These are phyloP conservation scores for Hemileccinum impolitum DNA, from an alignment of 768 basidiomycete species.

Conservation along the genomic window DNA sequence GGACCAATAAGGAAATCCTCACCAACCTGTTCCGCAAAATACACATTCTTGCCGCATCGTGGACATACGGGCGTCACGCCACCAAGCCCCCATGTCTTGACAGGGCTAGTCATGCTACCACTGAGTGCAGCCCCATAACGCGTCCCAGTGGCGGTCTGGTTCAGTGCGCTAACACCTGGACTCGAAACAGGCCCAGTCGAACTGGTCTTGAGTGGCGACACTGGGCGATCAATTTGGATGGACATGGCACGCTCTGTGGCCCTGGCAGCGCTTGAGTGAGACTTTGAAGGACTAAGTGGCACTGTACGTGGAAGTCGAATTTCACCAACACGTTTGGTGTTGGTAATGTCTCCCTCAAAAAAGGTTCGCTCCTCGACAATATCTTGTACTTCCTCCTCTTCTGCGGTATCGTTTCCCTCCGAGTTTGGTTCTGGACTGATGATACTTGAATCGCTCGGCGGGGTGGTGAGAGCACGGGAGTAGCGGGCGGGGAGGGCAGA, in stretches of 20 bases:
- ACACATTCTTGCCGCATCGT: conserved; percentile 71
- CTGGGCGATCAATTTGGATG: conserved; percentile 17
- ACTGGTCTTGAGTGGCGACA: conserved; percentile 21
- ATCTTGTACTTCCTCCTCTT: conserved; percentile 23
- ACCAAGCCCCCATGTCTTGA: conserved; percentile 48
- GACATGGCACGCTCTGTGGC: conserved; percentile 1
- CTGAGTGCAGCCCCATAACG: conserved; percentile 60
- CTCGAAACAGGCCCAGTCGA: conserved; percentile 19
- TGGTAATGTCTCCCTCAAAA: conserved; percentile 35
- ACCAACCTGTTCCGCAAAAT: conserved; percentile 78
- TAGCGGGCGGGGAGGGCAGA: conserved; percentile 40
- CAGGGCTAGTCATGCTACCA: conserved; percentile 39
- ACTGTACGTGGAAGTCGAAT: conserved; percentile 55
- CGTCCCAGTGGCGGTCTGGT: conserved; percentile 55
- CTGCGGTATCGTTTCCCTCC: conserved; percentile 26
- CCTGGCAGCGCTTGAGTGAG: conserved; percentile 7
- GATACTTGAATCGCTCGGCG: conserved; percentile 10
- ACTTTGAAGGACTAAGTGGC: conserved; percentile 41
- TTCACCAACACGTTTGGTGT: conserved; percentile 43
- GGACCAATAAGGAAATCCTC: not conserved
- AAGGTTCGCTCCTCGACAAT: conserved; percentile 28
- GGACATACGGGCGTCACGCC: conserved; percentile 62
- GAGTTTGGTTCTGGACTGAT: conserved; percentile 10
- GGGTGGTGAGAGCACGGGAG: conserved; percentile 18
- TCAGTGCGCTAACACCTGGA: conserved; percentile 29